These are phyloP conservation scores for Forsythia viridissima DNA, from an alignment of 257 asterid species.

Conservation along the genomic window DNA sequence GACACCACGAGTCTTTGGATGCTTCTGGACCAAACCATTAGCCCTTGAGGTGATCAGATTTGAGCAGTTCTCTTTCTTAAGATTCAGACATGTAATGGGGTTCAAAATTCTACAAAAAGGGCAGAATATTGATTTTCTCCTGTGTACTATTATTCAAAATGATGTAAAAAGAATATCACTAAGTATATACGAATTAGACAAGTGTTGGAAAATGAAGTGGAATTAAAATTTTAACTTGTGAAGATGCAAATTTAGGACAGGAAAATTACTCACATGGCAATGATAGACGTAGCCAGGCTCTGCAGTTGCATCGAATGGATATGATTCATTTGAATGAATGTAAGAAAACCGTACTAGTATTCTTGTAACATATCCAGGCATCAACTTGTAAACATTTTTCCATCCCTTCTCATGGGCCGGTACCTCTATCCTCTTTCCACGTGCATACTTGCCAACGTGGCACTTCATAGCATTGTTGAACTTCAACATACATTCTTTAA, in stretches of 20 bases:
- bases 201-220: too few relatives aligned
- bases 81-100: too few relatives aligned
- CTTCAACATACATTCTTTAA: conserved; percentile 63
- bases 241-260: not conserved
- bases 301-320: conserved; percentile 72
- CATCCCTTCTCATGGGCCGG: conserved; percentile 71
- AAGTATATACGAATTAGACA: too few relatives aligned
- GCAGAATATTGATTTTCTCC: too few relatives aligned
- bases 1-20: too few relatives aligned
- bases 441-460: conserved; percentile 36
- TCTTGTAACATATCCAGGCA: conserved; percentile 65
- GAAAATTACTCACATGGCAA: conserved; percentile 68
- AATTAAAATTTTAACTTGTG: too few relatives aligned
- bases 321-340: conserved; percentile 65
- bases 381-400: conserved; percentile 88
- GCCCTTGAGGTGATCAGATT: too few relatives aligned
- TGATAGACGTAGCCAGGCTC: conserved; percentile 86
- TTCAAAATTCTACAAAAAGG: too few relatives aligned
- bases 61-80: too few relatives aligned
- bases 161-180: too few relatives aligned
- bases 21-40: not conserved
- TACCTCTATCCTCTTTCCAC: conserved; percentile 46
- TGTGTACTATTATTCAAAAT: too few relatives aligned
- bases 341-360: conserved; percentile 62
- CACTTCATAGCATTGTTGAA: conserved; percentile 57